Evolutionary conservation across 495 filamentous ascomycete genomes (phyloP), one percentile per base, ranked within the genome.

Genomic region (Hyaloscypha finlandica): DNA sequence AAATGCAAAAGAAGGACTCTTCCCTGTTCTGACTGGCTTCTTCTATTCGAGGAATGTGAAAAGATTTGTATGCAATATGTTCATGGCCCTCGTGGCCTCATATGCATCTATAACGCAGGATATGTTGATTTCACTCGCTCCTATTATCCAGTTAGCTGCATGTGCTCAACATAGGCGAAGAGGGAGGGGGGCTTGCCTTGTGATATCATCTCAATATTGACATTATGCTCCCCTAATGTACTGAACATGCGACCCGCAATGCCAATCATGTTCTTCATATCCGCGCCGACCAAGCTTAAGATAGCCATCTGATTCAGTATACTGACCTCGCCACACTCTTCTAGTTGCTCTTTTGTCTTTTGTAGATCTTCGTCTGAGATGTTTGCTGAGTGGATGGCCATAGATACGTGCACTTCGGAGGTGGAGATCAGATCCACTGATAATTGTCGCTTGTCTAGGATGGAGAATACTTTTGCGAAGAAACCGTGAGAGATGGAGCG

Each of bases 131-230:
- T 99, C 95, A 73, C 93, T 97, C 53, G 93, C 93, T 65, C 94
- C 95, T 96, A 78, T 45, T 51, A 64, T 79, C 42, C 9, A 19
- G 16, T 48, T 48, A 48, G 42, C 16, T 48, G 11, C 42, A 19
- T 48, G 35, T 12, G 55, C 1, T 16, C 55, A 8, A 78, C 70
- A 45, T 0, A 30, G 14, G n/a, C 5, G 51, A 55, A 64, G 29
- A 16, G 37, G 53, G 20, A 29, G 25, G 29, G 35, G 57, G 14
- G 57, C 84, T 76, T 81, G 94, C 93, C 93, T 84, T 97, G 94
- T 29, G 91, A 94, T 65, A 97, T 97, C 94, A 97, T 97, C 79
- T 97, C 94, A 71, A 97, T 93, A 76, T 97, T 97, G 65, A 97
- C 86, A 69, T 88, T 87, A 74, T 91, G 85, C 70, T 96, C 91